Evolutionary conservation across 306 rosid genomes (phyloP), one percentile per base, ranked within the genome.

Genomic region (Fragaria iinumae): DNA sequence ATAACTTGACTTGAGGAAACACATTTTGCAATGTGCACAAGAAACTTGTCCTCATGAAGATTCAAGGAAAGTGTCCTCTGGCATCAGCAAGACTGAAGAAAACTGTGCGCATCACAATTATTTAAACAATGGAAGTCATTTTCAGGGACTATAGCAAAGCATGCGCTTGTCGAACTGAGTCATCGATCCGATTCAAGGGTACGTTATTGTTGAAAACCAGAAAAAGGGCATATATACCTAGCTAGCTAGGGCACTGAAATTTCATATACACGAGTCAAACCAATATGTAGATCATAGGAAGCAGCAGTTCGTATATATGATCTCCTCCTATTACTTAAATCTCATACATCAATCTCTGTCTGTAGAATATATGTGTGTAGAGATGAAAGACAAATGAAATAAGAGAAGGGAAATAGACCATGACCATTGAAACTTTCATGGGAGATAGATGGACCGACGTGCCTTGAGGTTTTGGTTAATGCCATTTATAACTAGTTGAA

Each of bases 381-480:
- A 25, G 18, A 67, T 11, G 43, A 18, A 48, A 48, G 62, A 71
- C 49, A 8, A 20, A 70, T 25, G 44, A 48, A 17, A 4, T 13
- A 14, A 18, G 10, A 69, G 52, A 69, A 45, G 38, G 38, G 53
- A 34, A 20, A 69, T 34, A 47, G 27, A 71, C 17, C 55, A 18
- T 18, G 13, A 53, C n/a, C 20, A 20, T n/a, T 36, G 66, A 53
- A 72, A 55, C 23, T 2, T 14, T 36, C 66, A 3, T 56, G n/a
- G 68, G 7, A 8, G 68, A 63, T 8, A 10, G 11, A 43, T 52
- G 14, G 45, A 13, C 50, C 6, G 66, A 73, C 53, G 53, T n/a
- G 66, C 38, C 70, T 65, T 65, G 70, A 18, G 70, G 70, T 38
- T 65, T 65, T 36, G 70, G 70, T 8, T 18, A 38, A 65, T 7